These are phyloP conservation scores for Guillardia theta DNA, from an alignment of 78 protist species.

Conservation along the genomic window DNA sequence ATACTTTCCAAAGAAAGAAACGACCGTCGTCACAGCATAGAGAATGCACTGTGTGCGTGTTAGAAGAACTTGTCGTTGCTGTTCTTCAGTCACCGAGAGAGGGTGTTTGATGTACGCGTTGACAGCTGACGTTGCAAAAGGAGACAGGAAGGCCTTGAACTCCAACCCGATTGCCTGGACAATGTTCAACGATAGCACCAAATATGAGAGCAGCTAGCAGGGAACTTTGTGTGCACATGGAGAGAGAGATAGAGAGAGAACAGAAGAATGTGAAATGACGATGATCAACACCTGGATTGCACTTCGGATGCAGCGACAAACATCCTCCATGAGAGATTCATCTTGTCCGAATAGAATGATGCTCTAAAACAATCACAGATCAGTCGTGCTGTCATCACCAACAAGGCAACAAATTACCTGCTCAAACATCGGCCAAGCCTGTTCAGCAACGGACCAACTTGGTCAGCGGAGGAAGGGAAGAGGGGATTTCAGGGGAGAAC, in stretches of 20 bases:
- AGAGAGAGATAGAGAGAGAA: background rate
- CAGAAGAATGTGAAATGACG: background rate
- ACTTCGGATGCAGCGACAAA: background rate
- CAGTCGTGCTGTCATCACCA: no score
- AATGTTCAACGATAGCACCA: background rate
- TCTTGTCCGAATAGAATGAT: background rate
- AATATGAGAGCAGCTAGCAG: background rate
- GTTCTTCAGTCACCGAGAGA: no score
- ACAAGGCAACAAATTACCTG: no score
- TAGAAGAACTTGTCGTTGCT: no score
- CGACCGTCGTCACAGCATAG: background rate
- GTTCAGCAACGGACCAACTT: no score
- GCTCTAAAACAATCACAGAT: no score
- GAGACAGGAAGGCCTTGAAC: background rate
- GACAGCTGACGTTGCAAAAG: slow-evolving; percentile 24
- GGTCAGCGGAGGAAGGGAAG: no score
- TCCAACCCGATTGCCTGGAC: background rate
- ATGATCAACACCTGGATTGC: no score
- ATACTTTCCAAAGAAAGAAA: background rate
- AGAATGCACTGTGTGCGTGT: no score
- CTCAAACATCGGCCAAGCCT: no score
- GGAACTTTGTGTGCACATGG: background rate
- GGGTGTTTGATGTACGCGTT: background rate
- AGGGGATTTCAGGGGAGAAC: no score
- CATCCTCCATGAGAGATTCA: background rate